Evolutionary conservation across 768 basidiomycete species (phyloP), one percentile per base, ranked within the genome.

Genomic region (Trametes elegans): DNA sequence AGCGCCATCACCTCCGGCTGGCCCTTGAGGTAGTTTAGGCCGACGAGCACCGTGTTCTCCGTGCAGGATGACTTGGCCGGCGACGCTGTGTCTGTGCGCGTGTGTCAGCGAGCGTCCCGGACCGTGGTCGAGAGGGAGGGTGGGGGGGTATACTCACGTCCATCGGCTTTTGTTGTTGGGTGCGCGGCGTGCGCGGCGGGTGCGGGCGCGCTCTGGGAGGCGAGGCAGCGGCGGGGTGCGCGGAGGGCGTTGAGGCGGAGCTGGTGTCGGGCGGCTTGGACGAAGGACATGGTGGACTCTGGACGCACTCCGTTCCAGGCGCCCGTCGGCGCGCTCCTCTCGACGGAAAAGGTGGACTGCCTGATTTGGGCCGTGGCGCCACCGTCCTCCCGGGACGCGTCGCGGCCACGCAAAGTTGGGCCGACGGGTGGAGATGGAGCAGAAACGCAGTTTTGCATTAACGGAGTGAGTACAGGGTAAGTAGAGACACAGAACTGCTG

Each of bases 21-120:
- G 48, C 81, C 85, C 69, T 96, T 96, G 49, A 93, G 76, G 64
- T 90, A 93, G 63, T 88, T 86, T 6, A 90, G 66, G 3, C 93
- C 93, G n/a, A 75, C 74, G n/a, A 97, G 68, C 5, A 89, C 73
- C 7, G 91, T 93, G 54, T 88, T 86, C 13, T 83, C 73, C 7
- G 77, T 64, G 68, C 91, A 93, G 27, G 85, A 84, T 3, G 90
- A 92, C 49, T 63, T 61, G 7, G 75, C 29, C 27, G 44, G 27
- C 5, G 32, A 32, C 31, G 52, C 47, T 53, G 70, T 49, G 23
- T n/a, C n/a, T 21, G 9, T 16, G 21, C n/a, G 39, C 9, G 24
- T 2, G 44, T 53, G 35, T n/a, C n/a, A 49, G 47, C 23, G 24
- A 14, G 7, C n/a, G 10, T 26, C 19, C 4, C n/a, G 26, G 16